Conservation (phyloP, 148 eudicot species). For the Heliamphora exappendiculata region DNA sequence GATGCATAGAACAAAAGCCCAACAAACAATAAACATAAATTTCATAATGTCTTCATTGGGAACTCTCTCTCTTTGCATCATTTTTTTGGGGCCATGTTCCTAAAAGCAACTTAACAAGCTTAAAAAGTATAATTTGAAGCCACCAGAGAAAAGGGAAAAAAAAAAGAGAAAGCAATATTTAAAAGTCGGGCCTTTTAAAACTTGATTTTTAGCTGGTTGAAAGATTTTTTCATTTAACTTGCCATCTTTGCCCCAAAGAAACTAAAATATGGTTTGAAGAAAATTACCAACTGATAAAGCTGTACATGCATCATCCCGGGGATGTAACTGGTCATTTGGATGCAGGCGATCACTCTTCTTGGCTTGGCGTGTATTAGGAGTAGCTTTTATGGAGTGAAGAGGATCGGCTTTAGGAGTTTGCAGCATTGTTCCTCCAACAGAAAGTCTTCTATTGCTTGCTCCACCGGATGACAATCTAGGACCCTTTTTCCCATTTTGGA, state of each 20-base stretch:
- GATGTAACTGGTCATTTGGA: constrained; percentile 23
- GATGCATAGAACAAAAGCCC: background rate
- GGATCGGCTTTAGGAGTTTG: constrained; percentile 57
- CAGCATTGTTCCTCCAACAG: constrained; percentile 47
- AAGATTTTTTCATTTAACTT: background rate
- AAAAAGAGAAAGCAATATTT: background rate
- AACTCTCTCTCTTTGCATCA: background rate
- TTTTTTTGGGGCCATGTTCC: background rate
- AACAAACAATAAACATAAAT: background rate
- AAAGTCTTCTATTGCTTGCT: constrained; percentile 46
- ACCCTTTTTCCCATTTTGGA: constrained; percentile 55
- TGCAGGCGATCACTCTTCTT: constrained; percentile 41
- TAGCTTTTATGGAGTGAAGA: constrained; percentile 45
- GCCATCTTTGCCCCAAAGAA: background rate
- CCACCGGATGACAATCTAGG: constrained; percentile 58
- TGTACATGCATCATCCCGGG: constrained; percentile 39
- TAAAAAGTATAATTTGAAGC: background rate
- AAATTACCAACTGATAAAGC: constrained; percentile 54
- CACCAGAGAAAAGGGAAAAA: no score
- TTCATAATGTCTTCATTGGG: background rate
- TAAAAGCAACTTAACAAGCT: background rate
- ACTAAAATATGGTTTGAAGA: background rate
- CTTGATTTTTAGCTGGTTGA: background rate
- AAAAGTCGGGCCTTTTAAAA: background rate
- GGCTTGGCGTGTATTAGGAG: constrained; percentile 53